A percentile compares a stretch with the other conserved stretches of the same genome.
These are phyloP conservation scores for Mortierella sp. DNA, from an alignment of 371 early-diverging fungal genomes.

Conservation along the genomic window DNA sequence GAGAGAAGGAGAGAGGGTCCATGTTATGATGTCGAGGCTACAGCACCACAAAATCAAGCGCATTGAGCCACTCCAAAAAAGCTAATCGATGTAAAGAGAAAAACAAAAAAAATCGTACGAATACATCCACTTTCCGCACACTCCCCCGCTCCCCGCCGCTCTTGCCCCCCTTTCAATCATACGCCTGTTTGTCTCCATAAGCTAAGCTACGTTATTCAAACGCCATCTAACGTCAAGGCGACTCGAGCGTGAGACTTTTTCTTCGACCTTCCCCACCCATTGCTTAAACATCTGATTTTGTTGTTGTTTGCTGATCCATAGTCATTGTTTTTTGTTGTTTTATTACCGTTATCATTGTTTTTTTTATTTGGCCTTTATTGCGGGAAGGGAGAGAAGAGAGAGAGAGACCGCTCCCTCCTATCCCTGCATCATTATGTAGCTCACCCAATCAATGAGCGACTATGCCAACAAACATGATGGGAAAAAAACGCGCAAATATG, in stretches of 20 bases:
- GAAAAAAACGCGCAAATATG: background rate
- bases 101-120: no score
- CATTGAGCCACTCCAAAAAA: background rate
- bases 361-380: background rate
- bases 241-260: constrained; percentile 9
- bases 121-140: no score
- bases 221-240: background rate
- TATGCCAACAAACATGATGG: background rate
- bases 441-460: background rate
- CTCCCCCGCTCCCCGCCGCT: background rate
- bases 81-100: background rate
- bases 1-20: background rate
- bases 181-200: background rate
- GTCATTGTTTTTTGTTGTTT: background rate
- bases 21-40: background rate
- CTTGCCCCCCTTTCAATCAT: background rate
- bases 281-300: background rate
- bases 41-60: background rate
- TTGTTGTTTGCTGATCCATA: background rate
- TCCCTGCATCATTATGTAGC: background rate
- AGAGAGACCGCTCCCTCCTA: background rate
- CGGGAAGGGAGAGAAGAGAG: background rate
- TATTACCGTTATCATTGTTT: background rate
- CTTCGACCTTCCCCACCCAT: background rate
- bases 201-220: no score